Conservation (phyloP, 768 basidiomycete genomes). For the Coprinopsis marcescibilis region DNA sequence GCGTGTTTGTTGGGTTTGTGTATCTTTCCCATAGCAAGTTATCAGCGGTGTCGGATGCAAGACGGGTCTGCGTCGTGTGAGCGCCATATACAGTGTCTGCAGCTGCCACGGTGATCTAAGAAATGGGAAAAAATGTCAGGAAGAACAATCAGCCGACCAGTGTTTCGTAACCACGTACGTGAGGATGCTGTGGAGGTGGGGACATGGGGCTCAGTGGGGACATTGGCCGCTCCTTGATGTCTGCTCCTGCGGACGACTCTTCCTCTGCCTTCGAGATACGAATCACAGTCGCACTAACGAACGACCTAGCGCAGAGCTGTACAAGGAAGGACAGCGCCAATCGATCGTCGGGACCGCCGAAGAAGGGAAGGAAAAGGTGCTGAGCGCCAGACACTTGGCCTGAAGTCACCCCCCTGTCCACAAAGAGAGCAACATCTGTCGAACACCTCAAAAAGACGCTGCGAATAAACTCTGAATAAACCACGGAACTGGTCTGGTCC, state of each 20-base stretch:
- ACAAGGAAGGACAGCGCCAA: conserved; percentile 75
- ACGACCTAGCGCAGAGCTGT: conserved; percentile 62
- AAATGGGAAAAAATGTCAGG: not conserved
- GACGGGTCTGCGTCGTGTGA: conserved; percentile 53
- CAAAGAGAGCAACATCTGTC: conserved; percentile 77
- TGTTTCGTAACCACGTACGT: not conserved
- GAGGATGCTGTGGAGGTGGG: conserved; percentile 2
- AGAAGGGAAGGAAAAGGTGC: conserved; percentile 84
- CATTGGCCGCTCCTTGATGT: conserved; percentile 6
- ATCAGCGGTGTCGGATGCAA: conserved; percentile 82
- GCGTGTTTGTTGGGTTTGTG: conserved; percentile 27
- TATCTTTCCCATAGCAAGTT: conserved; percentile 70
- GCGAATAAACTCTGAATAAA: conserved; percentile 83
- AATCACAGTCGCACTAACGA: conserved; percentile 68
- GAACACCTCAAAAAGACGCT: conserved; percentile 69
- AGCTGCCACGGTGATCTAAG: conserved; percentile 40
- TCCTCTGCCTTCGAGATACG: conserved; percentile 47
- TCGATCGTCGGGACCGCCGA: conserved; percentile 92
- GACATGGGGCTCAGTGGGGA: conserved; percentile 12
- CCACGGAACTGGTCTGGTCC: conserved; percentile 46
- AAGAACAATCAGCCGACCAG: not conserved
- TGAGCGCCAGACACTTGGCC: conserved; percentile 27
- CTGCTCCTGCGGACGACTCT: not conserved
- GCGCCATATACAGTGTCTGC: conserved; percentile 72
- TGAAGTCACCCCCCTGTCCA: conserved; percentile 58